Evolutionary conservation across 768 basidiomycete genomes (phyloP).

Genomic region (Amanita thiersii): DNA sequence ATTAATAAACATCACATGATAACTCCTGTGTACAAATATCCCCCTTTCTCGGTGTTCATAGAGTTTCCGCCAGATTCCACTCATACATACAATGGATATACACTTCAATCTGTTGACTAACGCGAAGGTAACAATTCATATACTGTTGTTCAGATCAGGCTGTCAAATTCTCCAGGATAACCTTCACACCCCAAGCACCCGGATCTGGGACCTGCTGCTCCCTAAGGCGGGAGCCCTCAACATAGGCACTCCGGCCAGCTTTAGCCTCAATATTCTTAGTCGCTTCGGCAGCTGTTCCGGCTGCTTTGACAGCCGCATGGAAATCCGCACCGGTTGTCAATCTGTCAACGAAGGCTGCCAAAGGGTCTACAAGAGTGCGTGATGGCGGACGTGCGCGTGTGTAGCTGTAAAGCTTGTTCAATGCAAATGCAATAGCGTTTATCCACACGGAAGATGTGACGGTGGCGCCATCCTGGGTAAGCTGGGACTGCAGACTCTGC

Average conservation of each 20-base stretch:
- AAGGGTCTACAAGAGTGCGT: conserved; percentile 88
- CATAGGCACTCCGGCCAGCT: conserved; percentile 85
- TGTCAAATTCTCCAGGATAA: conserved; percentile 51
- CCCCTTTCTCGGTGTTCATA: too few relatives aligned
- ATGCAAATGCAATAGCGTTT: conserved; percentile 46
- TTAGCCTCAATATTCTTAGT: conserved; percentile 76
- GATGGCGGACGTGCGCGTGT: conserved; percentile 86
- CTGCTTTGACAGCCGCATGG: conserved; percentile 48
- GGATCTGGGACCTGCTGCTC: conserved; percentile 69
- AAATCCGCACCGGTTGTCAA: conserved; percentile 30
- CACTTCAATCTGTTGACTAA: too few relatives aligned
- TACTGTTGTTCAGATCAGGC: conserved; percentile 6
- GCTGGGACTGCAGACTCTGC: conserved; percentile 48
- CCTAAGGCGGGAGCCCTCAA: conserved; percentile 60
- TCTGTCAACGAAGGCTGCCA: conserved; percentile 63
- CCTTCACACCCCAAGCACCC: conserved; percentile 87
- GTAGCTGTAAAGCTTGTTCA: conserved; percentile 65
- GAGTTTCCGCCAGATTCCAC: too few relatives aligned
- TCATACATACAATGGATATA: too few relatives aligned
- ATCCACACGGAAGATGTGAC: conserved; percentile 55
- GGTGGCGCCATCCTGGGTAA: conserved; percentile 19
- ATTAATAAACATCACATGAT: too few relatives aligned
- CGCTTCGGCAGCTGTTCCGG: conserved; percentile 56
- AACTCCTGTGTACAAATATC: too few relatives aligned
- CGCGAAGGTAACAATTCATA: background rate